Percentiles rank a stretch among this genome's conserved stretches.
These are phyloP conservation scores for Triticum dicoccoides DNA, from an alignment of 176 grass and related monocot species.

Conservation along the genomic window DNA sequence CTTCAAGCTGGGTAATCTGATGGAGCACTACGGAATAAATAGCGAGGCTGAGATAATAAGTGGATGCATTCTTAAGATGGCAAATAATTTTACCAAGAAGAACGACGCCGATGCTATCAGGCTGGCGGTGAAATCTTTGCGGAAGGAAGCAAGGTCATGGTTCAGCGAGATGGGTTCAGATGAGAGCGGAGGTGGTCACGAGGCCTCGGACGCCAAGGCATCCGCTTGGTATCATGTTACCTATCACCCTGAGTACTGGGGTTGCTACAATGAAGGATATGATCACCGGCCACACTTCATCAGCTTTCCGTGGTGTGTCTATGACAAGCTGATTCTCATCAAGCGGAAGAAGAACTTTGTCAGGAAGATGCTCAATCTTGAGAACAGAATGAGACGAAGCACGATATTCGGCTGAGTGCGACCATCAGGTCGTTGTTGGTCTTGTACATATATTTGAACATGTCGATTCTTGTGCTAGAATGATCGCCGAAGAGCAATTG, in stretches of 20 bases:
- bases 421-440: background rate
- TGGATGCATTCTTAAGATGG: conserved; percentile 84
- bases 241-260: conserved; percentile 63
- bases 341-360: conserved; percentile 50
- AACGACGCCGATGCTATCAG: conserved; percentile 77
- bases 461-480: background rate
- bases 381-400: conserved; percentile 21
- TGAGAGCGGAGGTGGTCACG: conserved; percentile 27
- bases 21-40: conserved; percentile 93
- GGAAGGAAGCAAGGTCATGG: conserved; percentile 81
- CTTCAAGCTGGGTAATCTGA: conserved; percentile 84
- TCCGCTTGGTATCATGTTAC: conserved; percentile 94
- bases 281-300: conserved; percentile 62
- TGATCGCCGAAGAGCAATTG: background rate
- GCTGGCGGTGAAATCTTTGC: conserved; percentile 58
- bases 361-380: conserved; percentile 27
- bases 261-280: conserved; percentile 53
- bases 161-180: conserved; percentile 49
- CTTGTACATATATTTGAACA: conserved; percentile 17
- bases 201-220: conserved; percentile 60
- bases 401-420: conserved; percentile 24
- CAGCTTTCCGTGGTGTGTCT: conserved; percentile 89
- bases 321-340: conserved; percentile 61
- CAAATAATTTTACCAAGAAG: conserved; percentile 70
- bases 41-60: conserved; percentile 86